Evolutionary conservation across 2,329 filamentous ascomycete species (phyloP), one percentile per base, ranked within the genome.

Genomic region (Neofusicoccum cordaticola): DNA sequence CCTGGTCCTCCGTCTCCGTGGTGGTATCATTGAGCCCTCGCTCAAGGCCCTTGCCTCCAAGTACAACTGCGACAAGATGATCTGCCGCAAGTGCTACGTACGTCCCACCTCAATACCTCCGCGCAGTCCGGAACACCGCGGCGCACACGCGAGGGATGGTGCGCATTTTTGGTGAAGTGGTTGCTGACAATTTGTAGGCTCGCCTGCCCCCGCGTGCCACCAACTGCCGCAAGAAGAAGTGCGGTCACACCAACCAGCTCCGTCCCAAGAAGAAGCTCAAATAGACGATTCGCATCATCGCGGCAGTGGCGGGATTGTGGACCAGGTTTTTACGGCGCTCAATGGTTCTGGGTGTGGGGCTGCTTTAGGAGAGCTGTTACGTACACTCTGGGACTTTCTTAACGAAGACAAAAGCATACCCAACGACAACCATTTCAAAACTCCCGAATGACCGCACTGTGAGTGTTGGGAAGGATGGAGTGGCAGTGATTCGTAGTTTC

Each of bases 181-280:
- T 45, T 11, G 27, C 50, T 63, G 19, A 63, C 62, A 48, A 9
- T 2, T 11, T 31, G 45, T 69, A 86, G 82, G 86, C 87, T 71
- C 93, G 94, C 82, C 93, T 98, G 71, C 94, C 94, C 73, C 94
- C 94, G 74, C 92, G 95, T 89, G 95, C 95, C 78, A 97, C 94
- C 88, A 99, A 99, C 91, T 99, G 95, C 92, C 89, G 93, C 79
- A 98, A 98, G 93, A 93, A 93, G 87, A 98, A 98, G 90, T 98
- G 94, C 85, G 95, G 94, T 71, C 95, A 98, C 90, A 96, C 90
- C 86, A 98, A 98, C 92, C 95, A 99, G 90, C 92, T 99, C 82
- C 92, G 95, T 85, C 95, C 95, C 83, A 99, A 99, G 94, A 99
- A 99, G 93, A 99, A 99, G 94, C 89, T 97, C 82, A 97, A 97